Evolutionary conservation across 345 rosid species (phyloP).

Genomic region (Pelargonium nanum): DNA sequence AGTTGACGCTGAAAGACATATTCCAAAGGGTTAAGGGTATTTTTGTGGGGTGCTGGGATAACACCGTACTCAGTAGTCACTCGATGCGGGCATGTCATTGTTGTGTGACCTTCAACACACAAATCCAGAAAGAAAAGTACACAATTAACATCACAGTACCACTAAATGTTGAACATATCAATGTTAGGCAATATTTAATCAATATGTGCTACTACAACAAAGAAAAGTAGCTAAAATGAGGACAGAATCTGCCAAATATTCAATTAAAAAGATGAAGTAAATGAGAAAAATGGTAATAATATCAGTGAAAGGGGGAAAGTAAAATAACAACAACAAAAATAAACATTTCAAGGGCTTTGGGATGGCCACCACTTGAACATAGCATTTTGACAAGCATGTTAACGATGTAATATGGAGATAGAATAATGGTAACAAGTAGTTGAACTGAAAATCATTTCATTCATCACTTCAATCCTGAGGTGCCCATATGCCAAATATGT

Average conservation of each 20-base stretch:
- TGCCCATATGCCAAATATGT: too few species aligned
- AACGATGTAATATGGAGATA: too few species aligned
- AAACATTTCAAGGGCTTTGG: not conserved
- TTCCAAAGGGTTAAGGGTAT: slow-evolving; percentile 40
- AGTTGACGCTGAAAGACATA: slow-evolving; percentile 76
- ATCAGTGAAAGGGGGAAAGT: too few species aligned
- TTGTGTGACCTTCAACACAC: slow-evolving; percentile 65
- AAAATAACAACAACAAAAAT: too few species aligned
- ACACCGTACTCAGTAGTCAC: slow-evolving; percentile 57
- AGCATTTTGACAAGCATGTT: not conserved
- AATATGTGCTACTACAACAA: too few species aligned
- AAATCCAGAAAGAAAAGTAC: slow-evolving; percentile 1
- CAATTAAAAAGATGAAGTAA: not conserved
- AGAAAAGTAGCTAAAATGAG: too few species aligned
- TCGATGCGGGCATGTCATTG: slow-evolving; percentile 76
- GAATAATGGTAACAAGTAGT: not conserved
- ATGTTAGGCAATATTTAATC: too few species aligned
- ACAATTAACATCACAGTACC: not conserved
- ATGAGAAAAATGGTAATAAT: too few species aligned
- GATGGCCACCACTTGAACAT: not conserved
- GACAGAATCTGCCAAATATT: too few species aligned
- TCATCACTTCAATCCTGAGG: too few species aligned
- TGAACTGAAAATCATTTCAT: too few species aligned
- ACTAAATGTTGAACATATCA: not conserved
- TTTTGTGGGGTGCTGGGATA: slow-evolving; percentile 46